Evolutionary conservation across 2,329 filamentous ascomycete species (phyloP), one percentile per base, ranked within the genome.

Genomic region (Colletotrichum brevisporum): DNA sequence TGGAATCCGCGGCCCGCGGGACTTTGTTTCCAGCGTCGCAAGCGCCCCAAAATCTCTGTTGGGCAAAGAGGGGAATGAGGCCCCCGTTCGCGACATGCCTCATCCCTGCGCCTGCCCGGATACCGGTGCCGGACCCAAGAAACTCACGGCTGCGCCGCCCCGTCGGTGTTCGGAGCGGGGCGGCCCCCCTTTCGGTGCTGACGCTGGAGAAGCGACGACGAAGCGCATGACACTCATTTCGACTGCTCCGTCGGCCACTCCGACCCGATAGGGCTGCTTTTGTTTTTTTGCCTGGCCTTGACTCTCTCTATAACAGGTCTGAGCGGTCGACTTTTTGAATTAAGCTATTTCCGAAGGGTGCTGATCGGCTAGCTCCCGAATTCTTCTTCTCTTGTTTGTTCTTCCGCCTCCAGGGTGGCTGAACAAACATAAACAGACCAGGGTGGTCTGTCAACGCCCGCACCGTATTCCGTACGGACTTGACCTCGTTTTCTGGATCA

Each of bases 211-310:
- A 24, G 4, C 21, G 21, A 24, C 21, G 21, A 24, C 21, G 21
- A 51, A 58, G 36, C 59, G 62, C 62, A 69, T 69, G 45, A 60
- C 21, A n/a, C 62, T 66, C 66, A 66, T 66, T 60, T 60, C 31
- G 18, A 56, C 31, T 18, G 18, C 26, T 26, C 16, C n/a, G 18
- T 66, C 62, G 55, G 66, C 62, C 55, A 59, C 18, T 48, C 66
- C 62, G 61, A 47, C 24, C 31, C 26, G 16, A 13, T 52, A 56
- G 62, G 55, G 39, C 51, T 43, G 62, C 18, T 31, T 41, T 24
- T 27, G 53, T 27, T 47, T 45, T 45, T 21, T 18, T 62, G 18
- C 9, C 16, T 8, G 31, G 31, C 10, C 21, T 36, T 10, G 9
- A 36, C 31, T 36, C 10, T 36, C 21, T 24, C 21, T 24, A 3